Base-by-base conservation (phyloP, 2,329 filamentous ascomycete genomes). In the Arachnopeziza araneosa region DNA sequence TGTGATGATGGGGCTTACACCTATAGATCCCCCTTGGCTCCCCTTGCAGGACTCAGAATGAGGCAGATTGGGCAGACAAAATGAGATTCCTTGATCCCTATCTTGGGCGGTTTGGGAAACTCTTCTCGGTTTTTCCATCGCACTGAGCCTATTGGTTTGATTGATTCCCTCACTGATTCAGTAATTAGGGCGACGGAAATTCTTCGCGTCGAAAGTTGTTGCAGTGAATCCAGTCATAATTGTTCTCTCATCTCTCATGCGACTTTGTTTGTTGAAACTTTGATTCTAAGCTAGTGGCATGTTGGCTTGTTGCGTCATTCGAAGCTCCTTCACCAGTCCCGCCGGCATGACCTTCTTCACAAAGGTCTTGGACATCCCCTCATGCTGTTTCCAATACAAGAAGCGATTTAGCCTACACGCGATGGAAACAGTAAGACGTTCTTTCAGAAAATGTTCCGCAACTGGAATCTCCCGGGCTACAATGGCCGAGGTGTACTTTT, bases 101-200 rank as follows among this genome's bases (percentile, higher is more conserved):
- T 54, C 52, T 54, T 54, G 30, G 52, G 52, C 52, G 52, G 52
- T 54, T 54, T 54, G 52, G 52, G 52, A 54, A 54, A 54, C 24
- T 54, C 52, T 54, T 54, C 52, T 54, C 52, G 52, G 52, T 54
- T 54, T 54, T 54, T 54, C 52, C 52, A 54, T 36, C 52, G 52
- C 52, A 54, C 52, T 24, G 52, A 54, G 52, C 52, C 52, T 54
- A 24, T 54, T 30, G 52, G 52, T 54, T 32, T 54, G 52, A 54
- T 54, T 54, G 52, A 54, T 54, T 26, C 52, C 52, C 52, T 54
- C 52, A 19, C 52, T 54, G 52, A 54, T 36, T 54, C 30, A 54
- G 52, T 54, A n/a, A n/a, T n/a, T n/a, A 54, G 52, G 52, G 30
- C 52, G 52, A 30, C 30, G 24, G 32, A 54, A 54, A 54, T 54